Evolutionary conservation across 2,329 filamentous ascomycete species (phyloP).

Genomic region (Chalaropsis thielavioides): DNA sequence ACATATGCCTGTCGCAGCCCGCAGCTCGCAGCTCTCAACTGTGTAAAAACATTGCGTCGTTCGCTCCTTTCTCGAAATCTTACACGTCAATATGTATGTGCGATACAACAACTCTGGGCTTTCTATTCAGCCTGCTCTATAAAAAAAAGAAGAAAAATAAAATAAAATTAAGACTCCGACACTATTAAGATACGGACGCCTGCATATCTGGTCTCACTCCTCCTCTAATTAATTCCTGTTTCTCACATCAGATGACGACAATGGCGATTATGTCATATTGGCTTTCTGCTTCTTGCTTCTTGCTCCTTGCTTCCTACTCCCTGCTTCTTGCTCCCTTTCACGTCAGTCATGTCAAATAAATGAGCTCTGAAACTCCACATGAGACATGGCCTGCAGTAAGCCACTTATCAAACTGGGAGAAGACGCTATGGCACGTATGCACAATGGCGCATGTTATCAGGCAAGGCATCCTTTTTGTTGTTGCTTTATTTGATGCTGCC

Average conservation of each 20-base stretch:
- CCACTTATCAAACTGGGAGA: too few species aligned
- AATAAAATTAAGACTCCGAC: background rate
- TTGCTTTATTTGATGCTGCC: background rate
- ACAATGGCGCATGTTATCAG: too few species aligned
- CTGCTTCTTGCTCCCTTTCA: background rate
- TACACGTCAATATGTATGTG: too few species aligned
- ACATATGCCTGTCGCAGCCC: background rate
- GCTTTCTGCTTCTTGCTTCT: background rate
- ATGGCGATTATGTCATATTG: background rate
- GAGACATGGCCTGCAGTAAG: background rate
- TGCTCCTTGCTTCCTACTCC: too few species aligned
- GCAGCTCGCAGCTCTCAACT: too few species aligned
- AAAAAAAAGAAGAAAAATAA: background rate
- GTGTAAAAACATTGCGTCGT: too few species aligned
- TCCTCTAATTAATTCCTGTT: background rate
- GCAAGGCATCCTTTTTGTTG: background rate
- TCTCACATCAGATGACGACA: background rate
- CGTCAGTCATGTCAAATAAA: background rate
- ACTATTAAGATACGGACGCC: background rate
- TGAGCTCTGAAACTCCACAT: background rate
- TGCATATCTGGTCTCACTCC: background rate
- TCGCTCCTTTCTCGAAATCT: too few species aligned
- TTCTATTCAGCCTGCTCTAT: too few species aligned
- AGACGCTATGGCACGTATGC: too few species aligned
- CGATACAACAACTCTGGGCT: too few species aligned